A percentile compares a stretch with the other conserved stretches of the same genome.
These are phyloP conservation scores for Lathyrus tuberosus DNA, from an alignment of 306 rosid species.

Conservation along the genomic window DNA sequence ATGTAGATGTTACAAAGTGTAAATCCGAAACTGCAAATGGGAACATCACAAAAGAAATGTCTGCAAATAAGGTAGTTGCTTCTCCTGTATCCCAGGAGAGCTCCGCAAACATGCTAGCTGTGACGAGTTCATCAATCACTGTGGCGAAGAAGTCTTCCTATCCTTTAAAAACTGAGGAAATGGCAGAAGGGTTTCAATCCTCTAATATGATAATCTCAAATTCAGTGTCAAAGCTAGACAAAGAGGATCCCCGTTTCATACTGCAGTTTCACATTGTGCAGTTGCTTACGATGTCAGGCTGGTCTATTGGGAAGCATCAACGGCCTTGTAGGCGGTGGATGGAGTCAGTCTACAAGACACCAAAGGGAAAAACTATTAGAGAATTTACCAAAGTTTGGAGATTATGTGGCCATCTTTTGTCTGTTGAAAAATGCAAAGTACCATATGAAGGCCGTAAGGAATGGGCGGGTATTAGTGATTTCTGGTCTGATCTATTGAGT, in stretches of 20 bases:
- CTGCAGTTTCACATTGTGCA: constrained; percentile 60
- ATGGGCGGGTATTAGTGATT: constrained; percentile 72
- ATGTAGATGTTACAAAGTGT: constrained; percentile 50
- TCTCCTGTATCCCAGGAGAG: constrained; percentile 94
- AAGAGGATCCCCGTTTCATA: constrained; percentile 64
- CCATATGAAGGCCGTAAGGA: constrained; percentile 52
- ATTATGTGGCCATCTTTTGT: constrained; percentile 74
- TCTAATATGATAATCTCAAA: constrained; percentile 47
- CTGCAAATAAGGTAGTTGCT: constrained; percentile 56
- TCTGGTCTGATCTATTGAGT: constrained; percentile 74
- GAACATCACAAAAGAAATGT: constrained; percentile 54
- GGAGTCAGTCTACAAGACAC: constrained; percentile 78
- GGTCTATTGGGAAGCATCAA: constrained; percentile 73
- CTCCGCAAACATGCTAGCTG: constrained; percentile 69
- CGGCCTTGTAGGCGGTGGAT: constrained; percentile 67
- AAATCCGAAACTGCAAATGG: constrained; percentile 45
- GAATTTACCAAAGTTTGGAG: constrained; percentile 90
- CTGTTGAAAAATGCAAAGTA: constrained; percentile 50
- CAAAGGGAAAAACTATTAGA: constrained; percentile 75
- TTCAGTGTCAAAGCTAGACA: constrained; percentile 46
- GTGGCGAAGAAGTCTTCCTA: constrained; percentile 53
- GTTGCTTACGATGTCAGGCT: constrained; percentile 79
- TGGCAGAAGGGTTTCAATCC: constrained; percentile 42
- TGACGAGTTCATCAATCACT: constrained; percentile 53
- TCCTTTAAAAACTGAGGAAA: constrained; percentile 60